phyloP scores from a whole-genome alignment of 345 rosid genomes.

The Luvunga scandens region DNA sequence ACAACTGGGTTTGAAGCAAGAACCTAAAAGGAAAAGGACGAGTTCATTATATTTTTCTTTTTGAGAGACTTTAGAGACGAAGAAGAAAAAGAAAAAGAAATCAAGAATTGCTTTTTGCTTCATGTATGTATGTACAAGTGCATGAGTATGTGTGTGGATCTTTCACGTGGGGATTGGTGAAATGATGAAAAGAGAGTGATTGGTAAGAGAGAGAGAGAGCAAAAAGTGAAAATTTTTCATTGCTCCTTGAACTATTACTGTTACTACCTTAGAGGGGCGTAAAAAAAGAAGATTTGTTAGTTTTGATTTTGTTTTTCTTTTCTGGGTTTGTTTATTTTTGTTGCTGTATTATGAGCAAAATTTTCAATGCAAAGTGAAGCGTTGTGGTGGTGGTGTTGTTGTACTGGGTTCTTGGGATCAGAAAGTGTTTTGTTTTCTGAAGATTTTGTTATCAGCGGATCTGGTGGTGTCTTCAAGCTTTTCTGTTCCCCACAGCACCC shows the following conservation, averaged over 20 bases:
- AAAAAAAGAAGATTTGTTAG: not conserved
- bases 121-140: not conserved
- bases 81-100: no score
- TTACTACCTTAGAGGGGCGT: slow-evolving; percentile 13
- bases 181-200: slow-evolving; percentile 47
- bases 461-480: slow-evolving; percentile 42
- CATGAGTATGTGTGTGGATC: slow-evolving; percentile 13
- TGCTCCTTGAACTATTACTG: slow-evolving; percentile 27
- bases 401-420: slow-evolving; percentile 53
- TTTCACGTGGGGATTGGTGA: slow-evolving; percentile 54
- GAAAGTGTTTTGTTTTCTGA: slow-evolving; percentile 23
- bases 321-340: slow-evolving; percentile 4
- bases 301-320: slow-evolving; percentile 1
- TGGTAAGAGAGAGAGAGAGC: slow-evolving; percentile 27
- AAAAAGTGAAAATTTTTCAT: slow-evolving; percentile 29
- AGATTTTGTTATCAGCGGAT: slow-evolving; percentile 34
- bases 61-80: not conserved
- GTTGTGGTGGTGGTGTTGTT: slow-evolving; percentile 21
- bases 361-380: slow-evolving; percentile 28
- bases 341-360: slow-evolving; percentile 10
- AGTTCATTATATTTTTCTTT: slow-evolving; percentile 24
- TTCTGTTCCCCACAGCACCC: slow-evolving; percentile 53
- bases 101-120: slow-evolving; percentile 4
- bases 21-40: slow-evolving; percentile 17
- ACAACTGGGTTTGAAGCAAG: slow-evolving; percentile 28